Conservation (phyloP, 371 early-diverging fungal genomes). For the Basidiobolus meristosporus region DNA sequence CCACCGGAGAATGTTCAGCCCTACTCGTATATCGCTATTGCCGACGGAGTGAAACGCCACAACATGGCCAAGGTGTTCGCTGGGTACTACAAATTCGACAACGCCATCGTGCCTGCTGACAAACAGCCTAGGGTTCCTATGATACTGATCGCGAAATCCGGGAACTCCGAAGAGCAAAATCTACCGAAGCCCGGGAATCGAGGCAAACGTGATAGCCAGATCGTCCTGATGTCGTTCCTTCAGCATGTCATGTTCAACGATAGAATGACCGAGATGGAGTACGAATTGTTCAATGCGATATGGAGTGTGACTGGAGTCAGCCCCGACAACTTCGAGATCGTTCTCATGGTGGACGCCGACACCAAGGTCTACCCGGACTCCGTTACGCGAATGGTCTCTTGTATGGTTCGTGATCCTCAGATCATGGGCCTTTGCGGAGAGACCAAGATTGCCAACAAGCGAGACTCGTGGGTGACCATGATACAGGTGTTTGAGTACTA, state of each 20-base stretch:
- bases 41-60: constrained; percentile 76
- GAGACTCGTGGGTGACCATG: too few relatives aligned
- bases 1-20: too few relatives aligned
- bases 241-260: constrained; percentile 85
- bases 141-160: constrained; percentile 85
- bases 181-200: constrained; percentile 76
- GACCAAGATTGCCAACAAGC: constrained; percentile 74
- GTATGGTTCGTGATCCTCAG: constrained; percentile 54
- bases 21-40: too few relatives aligned
- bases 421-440: constrained; percentile 73
- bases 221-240: constrained; percentile 93
- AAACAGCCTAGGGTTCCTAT: too few relatives aligned
- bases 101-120: too few relatives aligned
- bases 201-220: constrained; percentile 97
- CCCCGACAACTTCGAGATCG: too few relatives aligned
- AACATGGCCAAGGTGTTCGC: constrained; percentile 92
- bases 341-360: too few relatives aligned
- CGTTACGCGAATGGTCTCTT: constrained; percentile 44
- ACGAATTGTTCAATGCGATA: constrained; percentile 81
- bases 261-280: constrained; percentile 88
- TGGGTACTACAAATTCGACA: constrained; percentile 63
- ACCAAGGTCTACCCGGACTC: too few relatives aligned
- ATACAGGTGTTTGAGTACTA: constrained; percentile 94
- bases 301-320: too few relatives aligned
- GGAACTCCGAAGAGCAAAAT: constrained; percentile 50